Percentiles rank a stretch among this genome's conserved stretches.
Conservation (phyloP, 345 rosid genomes). For the Trapa incisa region DNA sequence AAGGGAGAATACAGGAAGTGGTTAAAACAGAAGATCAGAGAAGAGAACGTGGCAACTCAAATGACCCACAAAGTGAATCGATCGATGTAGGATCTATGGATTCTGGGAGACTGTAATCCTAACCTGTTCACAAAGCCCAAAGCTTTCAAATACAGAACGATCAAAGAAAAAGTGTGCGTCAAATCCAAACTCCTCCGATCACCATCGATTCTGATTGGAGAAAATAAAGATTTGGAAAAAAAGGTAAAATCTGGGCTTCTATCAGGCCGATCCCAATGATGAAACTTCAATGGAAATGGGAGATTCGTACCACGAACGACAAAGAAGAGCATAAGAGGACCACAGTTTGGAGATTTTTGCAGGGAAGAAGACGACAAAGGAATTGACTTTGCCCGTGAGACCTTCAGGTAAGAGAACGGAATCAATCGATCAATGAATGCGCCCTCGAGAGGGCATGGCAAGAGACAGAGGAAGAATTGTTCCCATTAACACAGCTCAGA, state of each 20-base stretch:
- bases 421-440: neutral
- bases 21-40: slow-evolving; percentile 1
- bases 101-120: neutral
- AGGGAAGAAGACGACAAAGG: neutral
- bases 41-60: neutral
- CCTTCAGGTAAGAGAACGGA: neutral
- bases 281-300: too few species aligned
- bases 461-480: too few species aligned
- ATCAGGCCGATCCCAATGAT: neutral
- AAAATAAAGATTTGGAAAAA: neutral
- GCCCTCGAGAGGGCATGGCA: neutral
- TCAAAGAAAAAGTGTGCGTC: neutral
- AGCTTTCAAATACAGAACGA: neutral
- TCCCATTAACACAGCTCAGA: neutral
- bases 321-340: neutral
- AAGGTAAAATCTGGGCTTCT: neutral
- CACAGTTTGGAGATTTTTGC: neutral
- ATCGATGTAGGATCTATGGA: neutral
- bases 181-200: neutral
- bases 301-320: neutral
- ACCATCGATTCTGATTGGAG: neutral
- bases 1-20: neutral
- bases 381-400: neutral
- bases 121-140: neutral
- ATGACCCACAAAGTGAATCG: neutral